phyloP scores from a whole-genome alignment of 176 grass and related monocot species.

The bread wheat (Triticum aestivum) region DNA sequence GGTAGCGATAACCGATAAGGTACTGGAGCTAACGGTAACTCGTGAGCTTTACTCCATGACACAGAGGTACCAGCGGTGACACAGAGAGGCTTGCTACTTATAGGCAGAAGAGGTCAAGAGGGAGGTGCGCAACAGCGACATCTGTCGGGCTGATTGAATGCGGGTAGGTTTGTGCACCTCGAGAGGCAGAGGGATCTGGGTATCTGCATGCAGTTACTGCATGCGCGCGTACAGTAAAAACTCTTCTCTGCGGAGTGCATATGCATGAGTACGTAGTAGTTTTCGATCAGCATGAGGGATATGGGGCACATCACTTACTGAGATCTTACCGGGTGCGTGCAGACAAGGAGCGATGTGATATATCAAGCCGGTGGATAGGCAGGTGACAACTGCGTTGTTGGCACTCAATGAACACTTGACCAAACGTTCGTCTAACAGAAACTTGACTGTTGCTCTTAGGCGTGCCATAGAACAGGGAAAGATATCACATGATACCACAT shows the following conservation, averaged over 20 bases:
- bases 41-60: not conserved
- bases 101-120: slow-evolving; percentile 1
- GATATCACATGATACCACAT: too few relatives aligned
- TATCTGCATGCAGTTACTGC: not conserved
- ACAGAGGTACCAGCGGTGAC: too few relatives aligned
- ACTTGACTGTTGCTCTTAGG: not conserved
- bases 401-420: slow-evolving; percentile 30
- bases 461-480: not conserved
- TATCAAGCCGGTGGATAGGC: not conserved
- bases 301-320: not conserved
- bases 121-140: not conserved
- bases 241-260: not conserved
- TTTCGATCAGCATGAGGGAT: not conserved
- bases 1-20: too few relatives aligned
- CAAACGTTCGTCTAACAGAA: not conserved
- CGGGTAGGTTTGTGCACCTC: slow-evolving; percentile 23
- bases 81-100: not conserved
- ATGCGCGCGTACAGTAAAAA: not conserved
- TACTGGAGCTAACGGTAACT: not conserved
- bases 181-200: too few relatives aligned
- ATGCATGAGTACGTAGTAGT: not conserved
- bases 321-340: slow-evolving; percentile 1
- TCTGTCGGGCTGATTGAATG: slow-evolving; percentile 7
- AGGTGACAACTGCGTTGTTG: slow-evolving; percentile 21
- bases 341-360: not conserved